These are phyloP conservation scores for Vachellia collinsii DNA, from an alignment of 306 rosid species.

Conservation along the genomic window DNA sequence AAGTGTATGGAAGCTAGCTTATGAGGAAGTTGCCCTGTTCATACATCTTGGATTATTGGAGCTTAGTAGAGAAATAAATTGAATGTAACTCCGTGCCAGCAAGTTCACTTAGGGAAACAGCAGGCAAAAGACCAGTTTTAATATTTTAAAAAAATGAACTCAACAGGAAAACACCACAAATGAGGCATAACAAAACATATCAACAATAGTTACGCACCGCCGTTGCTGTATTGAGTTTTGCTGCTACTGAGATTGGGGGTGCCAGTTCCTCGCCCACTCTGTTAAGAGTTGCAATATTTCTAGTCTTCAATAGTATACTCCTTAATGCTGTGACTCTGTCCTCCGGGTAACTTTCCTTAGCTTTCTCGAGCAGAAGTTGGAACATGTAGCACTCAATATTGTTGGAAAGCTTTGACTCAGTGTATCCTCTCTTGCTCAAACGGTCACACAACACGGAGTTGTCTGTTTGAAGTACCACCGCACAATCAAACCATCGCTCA, in stretches of 20 bases:
- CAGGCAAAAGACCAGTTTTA: neutral
- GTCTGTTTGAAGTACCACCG: conserved; percentile 87
- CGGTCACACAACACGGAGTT: conserved; percentile 81
- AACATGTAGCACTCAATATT: conserved; percentile 88
- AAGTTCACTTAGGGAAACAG: neutral
- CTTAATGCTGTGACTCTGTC: conserved; percentile 64
- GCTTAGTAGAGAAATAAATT: too few species aligned
- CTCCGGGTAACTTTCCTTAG: conserved; percentile 76
- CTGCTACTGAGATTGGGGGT: conserved; percentile 37
- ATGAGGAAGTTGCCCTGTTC: too few species aligned
- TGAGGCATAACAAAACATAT: neutral
- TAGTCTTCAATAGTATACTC: conserved; percentile 68
- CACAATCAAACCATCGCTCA: conserved; percentile 90
- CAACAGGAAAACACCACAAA: neutral
- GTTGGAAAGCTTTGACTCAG: conserved; percentile 72
- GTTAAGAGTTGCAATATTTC: conserved; percentile 65
- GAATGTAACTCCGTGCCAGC: too few species aligned
- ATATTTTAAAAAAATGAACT: neutral
- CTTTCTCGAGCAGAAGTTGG: conserved; percentile 87
- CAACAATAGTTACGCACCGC: conserved; percentile 6
- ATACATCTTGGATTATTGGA: too few species aligned
- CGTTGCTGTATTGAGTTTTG: neutral
- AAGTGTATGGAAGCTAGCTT: too few species aligned
- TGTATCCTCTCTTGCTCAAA: conserved; percentile 72
- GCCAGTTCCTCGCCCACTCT: conserved; percentile 77